These are phyloP conservation scores for Boletus sp. DNA, from an alignment of 1,284 basidiomycete species.

Conservation along the genomic window DNA sequence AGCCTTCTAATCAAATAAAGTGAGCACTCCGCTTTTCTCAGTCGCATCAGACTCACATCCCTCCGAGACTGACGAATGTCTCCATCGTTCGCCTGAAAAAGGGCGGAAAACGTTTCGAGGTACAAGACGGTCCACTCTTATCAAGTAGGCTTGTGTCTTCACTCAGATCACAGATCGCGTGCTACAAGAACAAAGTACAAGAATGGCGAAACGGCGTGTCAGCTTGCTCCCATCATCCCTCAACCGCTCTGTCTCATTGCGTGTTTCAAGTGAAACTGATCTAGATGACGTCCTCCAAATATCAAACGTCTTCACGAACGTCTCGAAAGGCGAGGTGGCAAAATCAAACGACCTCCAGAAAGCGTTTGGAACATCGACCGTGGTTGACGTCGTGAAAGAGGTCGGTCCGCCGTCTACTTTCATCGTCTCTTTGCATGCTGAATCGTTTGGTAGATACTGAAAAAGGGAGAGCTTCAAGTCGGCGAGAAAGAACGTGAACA, in stretches of 20 bases:
- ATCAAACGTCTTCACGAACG: constrained; percentile 93
- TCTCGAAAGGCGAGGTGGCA: constrained; percentile 93
- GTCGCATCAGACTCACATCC: constrained; percentile 6
- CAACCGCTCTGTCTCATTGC: constrained; percentile 1
- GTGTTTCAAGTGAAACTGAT: constrained; percentile 71
- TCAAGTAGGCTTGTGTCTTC: not conserved
- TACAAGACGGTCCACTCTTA: constrained; percentile 30
- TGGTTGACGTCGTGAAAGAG: constrained; percentile 79
- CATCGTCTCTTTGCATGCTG: not conserved
- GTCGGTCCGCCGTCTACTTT: constrained; percentile 37
- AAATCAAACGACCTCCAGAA: constrained; percentile 88
- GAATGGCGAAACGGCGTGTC: constrained; percentile 93
- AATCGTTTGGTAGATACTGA: constrained; percentile 66
- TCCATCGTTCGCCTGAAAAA: constrained; percentile 95
- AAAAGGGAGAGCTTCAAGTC: constrained; percentile 95
- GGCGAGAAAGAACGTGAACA: constrained; percentile 95
- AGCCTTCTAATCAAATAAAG: constrained; percentile 88
- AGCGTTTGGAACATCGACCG: constrained; percentile 79
- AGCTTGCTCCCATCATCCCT: constrained; percentile 28
- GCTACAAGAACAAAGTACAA: constrained; percentile 99
- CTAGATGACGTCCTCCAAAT: constrained; percentile 97
- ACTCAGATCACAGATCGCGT: constrained; percentile 71
- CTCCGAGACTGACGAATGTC: constrained; percentile 84
- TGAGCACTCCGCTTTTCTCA: constrained; percentile 26
- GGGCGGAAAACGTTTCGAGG: constrained; percentile 97